Conservation (phyloP, 2,329 filamentous ascomycete genomes). For the Trichoderma koningiopsis region DNA sequence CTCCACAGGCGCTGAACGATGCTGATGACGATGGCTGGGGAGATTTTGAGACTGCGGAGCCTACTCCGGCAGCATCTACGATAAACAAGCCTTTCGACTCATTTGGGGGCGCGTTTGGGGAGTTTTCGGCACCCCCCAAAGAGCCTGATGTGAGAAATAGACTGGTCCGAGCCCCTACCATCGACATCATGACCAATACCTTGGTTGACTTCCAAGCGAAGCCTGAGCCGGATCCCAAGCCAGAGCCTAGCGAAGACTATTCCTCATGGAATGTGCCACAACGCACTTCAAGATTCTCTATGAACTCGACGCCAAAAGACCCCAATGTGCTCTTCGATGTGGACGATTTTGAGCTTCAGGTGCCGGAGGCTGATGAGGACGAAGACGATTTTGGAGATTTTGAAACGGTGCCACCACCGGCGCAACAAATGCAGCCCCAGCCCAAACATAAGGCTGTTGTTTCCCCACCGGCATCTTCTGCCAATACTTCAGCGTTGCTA, state of each 20-base stretch:
- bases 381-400: slow-evolving; percentile 65
- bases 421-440: slow-evolving; percentile 25
- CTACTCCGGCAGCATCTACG: slow-evolving; percentile 28
- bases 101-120: neutral
- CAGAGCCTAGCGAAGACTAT: neutral
- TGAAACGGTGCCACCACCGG: slow-evolving; percentile 46
- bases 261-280: slow-evolving; percentile 20
- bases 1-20: slow-evolving; percentile 21
- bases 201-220: slow-evolving; percentile 44
- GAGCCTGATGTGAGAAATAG: slow-evolving; percentile 29
- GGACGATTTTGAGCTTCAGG: slow-evolving; percentile 52
- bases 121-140: neutral
- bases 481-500: slow-evolving; percentile 36
- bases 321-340: slow-evolving; percentile 69
- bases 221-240: neutral
- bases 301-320: slow-evolving; percentile 37
- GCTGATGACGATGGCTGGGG: slow-evolving; percentile 62
- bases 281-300: slow-evolving; percentile 30
- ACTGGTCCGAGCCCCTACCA: slow-evolving; percentile 50
- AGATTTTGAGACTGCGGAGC: slow-evolving; percentile 64
- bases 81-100: slow-evolving; percentile 6
- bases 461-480: slow-evolving; percentile 22
- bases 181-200: slow-evolving; percentile 58
- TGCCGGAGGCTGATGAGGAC: slow-evolving; percentile 49
- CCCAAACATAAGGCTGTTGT: slow-evolving; percentile 14